Conservation (phyloP, 2,329 filamentous ascomycete species). For the Eutypella sp. region DNA sequence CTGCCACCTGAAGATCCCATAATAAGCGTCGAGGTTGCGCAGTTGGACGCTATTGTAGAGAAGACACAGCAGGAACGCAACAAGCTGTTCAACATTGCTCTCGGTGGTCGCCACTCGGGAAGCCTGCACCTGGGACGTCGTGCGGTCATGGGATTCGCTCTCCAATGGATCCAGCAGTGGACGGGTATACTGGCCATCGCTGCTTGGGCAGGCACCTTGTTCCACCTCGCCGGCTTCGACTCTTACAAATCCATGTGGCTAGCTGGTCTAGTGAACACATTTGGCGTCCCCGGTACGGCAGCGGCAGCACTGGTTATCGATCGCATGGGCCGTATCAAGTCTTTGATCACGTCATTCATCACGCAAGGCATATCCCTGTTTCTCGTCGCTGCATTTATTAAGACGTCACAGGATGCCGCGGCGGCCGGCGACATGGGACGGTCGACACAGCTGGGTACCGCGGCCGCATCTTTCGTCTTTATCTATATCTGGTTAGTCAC, state of each 20-base stretch:
- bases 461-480: slow-evolving; percentile 19
- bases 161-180: slow-evolving; percentile 40
- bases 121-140: slow-evolving; percentile 34
- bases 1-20: slow-evolving; percentile 27
- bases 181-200: slow-evolving; percentile 39
- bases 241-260: slow-evolving; percentile 38
- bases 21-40: slow-evolving; percentile 30
- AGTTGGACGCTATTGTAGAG: slow-evolving; percentile 36
- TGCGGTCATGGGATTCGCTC: slow-evolving; percentile 33
- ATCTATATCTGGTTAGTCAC: slow-evolving; percentile 20
- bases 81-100: slow-evolving; percentile 34
- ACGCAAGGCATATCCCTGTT: slow-evolving; percentile 25
- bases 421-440: slow-evolving; percentile 4
- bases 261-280: slow-evolving; percentile 45
- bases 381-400: slow-evolving; percentile 28
- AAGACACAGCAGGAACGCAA: slow-evolving; percentile 32
- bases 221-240: slow-evolving; percentile 27
- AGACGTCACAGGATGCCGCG: slow-evolving; percentile 15
- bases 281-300: slow-evolving; percentile 47
- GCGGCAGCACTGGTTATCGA: slow-evolving; percentile 48
- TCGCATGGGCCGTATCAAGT: slow-evolving; percentile 36
- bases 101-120: slow-evolving; percentile 31
- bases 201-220: slow-evolving; percentile 31
- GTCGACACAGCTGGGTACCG: slow-evolving; percentile 11
- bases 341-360: slow-evolving; percentile 21